Evolutionary conservation across 108 stramenopile species (phyloP).

Genomic region (Fistulifera solaris): DNA sequence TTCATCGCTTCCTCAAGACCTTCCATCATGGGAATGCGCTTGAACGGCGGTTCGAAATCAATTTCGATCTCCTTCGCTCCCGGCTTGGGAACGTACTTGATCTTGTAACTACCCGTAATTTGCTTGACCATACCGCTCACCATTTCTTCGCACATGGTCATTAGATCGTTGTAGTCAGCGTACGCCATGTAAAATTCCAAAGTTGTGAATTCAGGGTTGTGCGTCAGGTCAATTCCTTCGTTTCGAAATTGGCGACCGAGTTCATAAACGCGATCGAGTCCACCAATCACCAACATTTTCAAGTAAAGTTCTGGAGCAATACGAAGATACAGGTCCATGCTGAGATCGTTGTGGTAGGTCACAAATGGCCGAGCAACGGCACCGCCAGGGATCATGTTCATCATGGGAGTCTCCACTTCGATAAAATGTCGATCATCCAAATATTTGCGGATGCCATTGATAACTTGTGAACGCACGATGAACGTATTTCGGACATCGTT

Average conservation of each 20-base stretch:
- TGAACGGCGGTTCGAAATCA: conserved; percentile 97
- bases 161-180: conserved; percentile 98
- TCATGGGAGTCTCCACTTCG: conserved; percentile 99
- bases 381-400: conserved; percentile 99
- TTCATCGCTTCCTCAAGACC: conserved; percentile 91
- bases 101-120: conserved; percentile 91
- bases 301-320: conserved; percentile 97
- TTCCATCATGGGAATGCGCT: conserved; percentile 93
- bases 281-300: conserved; percentile 96
- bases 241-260: conserved; percentile 99
- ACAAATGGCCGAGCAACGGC: conserved; percentile 97
- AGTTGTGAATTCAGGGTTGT: conserved; percentile 99
- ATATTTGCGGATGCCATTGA: conserved; percentile 90
- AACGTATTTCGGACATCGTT: conserved; percentile 82
- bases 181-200: conserved; percentile 99
- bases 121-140: conserved; percentile 91
- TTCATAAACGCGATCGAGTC: conserved; percentile 98
- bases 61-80: conserved; percentile 84
- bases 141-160: conserved; percentile 97
- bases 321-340: conserved; percentile 92
- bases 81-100: conserved; percentile 92
- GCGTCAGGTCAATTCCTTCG: conserved; percentile 98
- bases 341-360: conserved; percentile 97
- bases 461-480: conserved; percentile 79
- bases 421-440: conserved; percentile 92